phyloP scores from a whole-genome alignment of 176 grass and related monocot species.

The Miscanthus lutarioriparius region DNA sequence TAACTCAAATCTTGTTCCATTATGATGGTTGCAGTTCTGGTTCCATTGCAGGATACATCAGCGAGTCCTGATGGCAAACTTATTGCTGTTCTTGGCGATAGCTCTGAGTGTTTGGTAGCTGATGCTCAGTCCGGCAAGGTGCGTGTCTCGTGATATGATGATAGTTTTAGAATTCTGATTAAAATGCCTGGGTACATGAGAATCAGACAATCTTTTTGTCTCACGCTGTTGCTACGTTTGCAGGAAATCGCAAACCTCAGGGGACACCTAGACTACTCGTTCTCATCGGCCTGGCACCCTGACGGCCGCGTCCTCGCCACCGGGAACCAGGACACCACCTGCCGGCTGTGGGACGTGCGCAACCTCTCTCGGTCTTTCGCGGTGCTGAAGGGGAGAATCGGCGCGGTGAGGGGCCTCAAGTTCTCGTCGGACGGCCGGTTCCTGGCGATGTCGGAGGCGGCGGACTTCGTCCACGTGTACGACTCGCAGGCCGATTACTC shows the following conservation, averaged over 20 bases:
- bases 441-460: constrained; percentile 67
- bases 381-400: constrained; percentile 58
- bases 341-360: constrained; percentile 73
- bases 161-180: not conserved
- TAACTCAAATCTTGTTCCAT: not conserved
- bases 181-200: not conserved
- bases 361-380: constrained; percentile 54
- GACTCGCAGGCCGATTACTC: constrained; percentile 35
- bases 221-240: not conserved
- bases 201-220: not conserved
- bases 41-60: constrained; percentile 45
- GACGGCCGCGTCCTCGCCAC: constrained; percentile 48
- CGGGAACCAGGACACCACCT: constrained; percentile 83
- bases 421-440: constrained; percentile 71
- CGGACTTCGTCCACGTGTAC: constrained; percentile 70
- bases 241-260: constrained; percentile 56
- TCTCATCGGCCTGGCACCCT: constrained; percentile 73
- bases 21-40: not conserved
- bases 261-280: constrained; percentile 78
- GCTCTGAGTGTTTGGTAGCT: constrained; percentile 53
- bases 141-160: not conserved
- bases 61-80: constrained; percentile 69
- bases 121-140: constrained; percentile 77
- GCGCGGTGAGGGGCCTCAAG: constrained; percentile 56
- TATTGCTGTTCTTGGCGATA: constrained; percentile 70